Evolutionary conservation across 2,329 filamentous ascomycete species (phyloP), one percentile per base, ranked within the genome.

Genomic region (Pseudogymnoascus sp.): DNA sequence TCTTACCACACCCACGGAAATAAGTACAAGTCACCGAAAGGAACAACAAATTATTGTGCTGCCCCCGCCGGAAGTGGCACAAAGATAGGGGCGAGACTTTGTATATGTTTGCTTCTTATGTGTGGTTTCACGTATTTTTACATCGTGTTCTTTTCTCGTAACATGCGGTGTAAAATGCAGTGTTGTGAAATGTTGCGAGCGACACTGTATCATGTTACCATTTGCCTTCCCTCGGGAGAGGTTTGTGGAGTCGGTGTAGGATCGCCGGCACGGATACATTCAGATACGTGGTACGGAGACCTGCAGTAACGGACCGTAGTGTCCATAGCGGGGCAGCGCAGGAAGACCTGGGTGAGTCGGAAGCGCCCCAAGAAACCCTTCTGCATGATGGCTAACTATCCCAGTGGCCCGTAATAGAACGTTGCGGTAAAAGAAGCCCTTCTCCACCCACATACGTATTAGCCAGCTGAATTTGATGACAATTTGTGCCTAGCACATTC

Each of bases 11-110:
- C 49, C 28, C 9, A 55, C 49, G 49, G 28, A 33, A 55, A 55
- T 55, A 55, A 35, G 49, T 55, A 55, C 49, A 55, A 55, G 49
- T 55, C 49, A 18, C 49, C 28, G 16, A 52, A 52, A 55, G 49
- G 49, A 55, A 55, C 49, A 55, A 35, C 49, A 55, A 55, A 55
- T 55, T 55, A 33, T 55, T 55, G 45, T 52, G 45, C 45, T 52
- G 28, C 28, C 49, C 25, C 43, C 28, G n/a, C 12, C n/a, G n/a
- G 9, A 33, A 55, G 49, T 55, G 16, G 28, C 49, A 55, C 49
- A 55, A 55, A 35, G 16, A 55, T 55, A 55, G 28, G 49, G 49
- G 49, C 49, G 28, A 55, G 49, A n/a, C 28, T 21, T 16, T 33
- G 49, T 55, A 16, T 35, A 35, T 55, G 49, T 55, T 55, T 55